phyloP scores from a whole-genome alignment of 495 filamentous ascomycete genomes.

The Daldinia vernicosa region DNA sequence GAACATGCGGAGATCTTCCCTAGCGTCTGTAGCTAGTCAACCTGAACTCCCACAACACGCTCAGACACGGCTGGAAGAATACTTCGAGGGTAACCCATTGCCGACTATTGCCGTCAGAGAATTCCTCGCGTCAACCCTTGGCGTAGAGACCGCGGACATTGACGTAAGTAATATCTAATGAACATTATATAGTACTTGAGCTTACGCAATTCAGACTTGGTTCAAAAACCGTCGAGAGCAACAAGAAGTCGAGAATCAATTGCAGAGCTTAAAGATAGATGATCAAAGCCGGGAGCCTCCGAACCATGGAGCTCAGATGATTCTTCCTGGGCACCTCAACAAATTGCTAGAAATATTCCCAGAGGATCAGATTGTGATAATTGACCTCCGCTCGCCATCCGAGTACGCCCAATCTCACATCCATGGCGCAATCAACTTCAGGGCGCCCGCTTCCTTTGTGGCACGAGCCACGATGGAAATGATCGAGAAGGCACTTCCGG shows the following conservation, averaged over 20 bases:
- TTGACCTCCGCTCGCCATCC: conserved; percentile 53
- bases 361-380: conserved; percentile 53
- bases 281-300: conserved; percentile 36
- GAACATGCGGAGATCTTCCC: conserved; percentile 42
- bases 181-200: not conserved
- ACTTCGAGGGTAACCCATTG: conserved; percentile 50
- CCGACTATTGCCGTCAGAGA: conserved; percentile 51
- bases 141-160: conserved; percentile 51
- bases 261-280: conserved; percentile 50
- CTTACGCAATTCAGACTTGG: conserved; percentile 45
- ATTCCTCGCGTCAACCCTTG: conserved; percentile 54
- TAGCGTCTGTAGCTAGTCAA: conserved; percentile 41
- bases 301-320: conserved; percentile 50
- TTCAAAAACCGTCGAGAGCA: conserved; percentile 57
- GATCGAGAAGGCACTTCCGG: conserved; percentile 58
- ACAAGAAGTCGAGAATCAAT: conserved; percentile 49
- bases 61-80: conserved; percentile 54
- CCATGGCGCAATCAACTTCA: conserved; percentile 57
- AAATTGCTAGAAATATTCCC: conserved; percentile 57
- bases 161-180: conserved; percentile 37
- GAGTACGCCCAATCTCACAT: conserved; percentile 60
- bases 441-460: conserved; percentile 55
- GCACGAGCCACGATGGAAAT: conserved; percentile 55
- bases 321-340: conserved; percentile 58
- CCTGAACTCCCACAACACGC: conserved; percentile 50